Evolutionary conservation across 768 basidiomycete genomes (phyloP).

Genomic region (Cantharellus anzutake): DNA sequence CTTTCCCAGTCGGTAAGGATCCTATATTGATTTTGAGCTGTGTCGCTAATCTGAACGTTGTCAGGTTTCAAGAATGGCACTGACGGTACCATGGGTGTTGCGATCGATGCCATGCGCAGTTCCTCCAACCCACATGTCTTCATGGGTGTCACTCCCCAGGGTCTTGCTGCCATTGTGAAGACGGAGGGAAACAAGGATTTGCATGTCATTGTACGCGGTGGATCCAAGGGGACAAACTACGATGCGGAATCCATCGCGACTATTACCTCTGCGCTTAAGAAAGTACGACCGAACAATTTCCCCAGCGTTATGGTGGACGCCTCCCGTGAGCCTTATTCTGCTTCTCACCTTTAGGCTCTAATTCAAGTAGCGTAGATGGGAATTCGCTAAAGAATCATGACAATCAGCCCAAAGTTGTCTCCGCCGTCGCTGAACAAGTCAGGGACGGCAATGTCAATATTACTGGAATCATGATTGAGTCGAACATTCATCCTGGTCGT

Average conservation of each 20-base stretch:
- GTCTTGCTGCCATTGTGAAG: conserved; percentile 82
- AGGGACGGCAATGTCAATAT: conserved; percentile 42
- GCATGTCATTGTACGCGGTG: conserved; percentile 91
- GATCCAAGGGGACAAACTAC: conserved; percentile 81
- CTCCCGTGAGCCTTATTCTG: conserved; percentile 34
- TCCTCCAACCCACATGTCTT: conserved; percentile 87
- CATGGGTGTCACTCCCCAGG: conserved; percentile 45
- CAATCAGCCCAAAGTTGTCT: conserved; percentile 72
- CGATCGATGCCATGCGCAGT: conserved; percentile 92
- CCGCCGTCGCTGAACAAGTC: conserved; percentile 57
- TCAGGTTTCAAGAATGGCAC: conserved; percentile 96
- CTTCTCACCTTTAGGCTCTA: no score
- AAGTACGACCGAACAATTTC: conserved; percentile 32
- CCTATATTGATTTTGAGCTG: neutral
- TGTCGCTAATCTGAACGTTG: neutral
- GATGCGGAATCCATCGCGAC: conserved; percentile 47
- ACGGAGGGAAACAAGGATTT: conserved; percentile 69
- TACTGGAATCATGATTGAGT: conserved; percentile 96
- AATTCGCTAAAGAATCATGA: conserved; percentile 92
- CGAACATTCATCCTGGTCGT: conserved; percentile 74
- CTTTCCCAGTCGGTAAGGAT: conserved; percentile 60
- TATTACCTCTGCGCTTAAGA: conserved; percentile 42
- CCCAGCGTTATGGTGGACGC: conserved; percentile 81
- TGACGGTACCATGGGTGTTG: conserved; percentile 72
- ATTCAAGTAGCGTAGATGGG: conserved; percentile 37